Evolutionary conservation across 306 rosid genomes (phyloP), one percentile per base, ranked within the genome.

Genomic region (Prunus fruticosa): DNA sequence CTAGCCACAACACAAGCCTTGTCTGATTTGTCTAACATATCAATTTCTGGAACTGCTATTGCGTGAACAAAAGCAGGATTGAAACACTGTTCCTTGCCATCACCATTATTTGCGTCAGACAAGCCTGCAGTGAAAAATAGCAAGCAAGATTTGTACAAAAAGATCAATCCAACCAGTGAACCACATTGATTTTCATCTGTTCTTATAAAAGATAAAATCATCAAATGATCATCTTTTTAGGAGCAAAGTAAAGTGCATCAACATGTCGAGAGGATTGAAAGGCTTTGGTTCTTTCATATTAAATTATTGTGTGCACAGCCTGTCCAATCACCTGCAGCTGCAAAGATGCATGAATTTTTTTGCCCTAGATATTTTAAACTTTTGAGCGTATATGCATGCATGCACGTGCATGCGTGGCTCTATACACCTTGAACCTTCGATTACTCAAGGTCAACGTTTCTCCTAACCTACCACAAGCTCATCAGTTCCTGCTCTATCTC

Each of bases 31-130:
- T 90, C 91, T 34, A 92, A 28, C 97, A 95, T 89, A 80, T 90
- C 95, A 4, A 79, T 79, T 84, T 95, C 97, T 47, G 97, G 93
- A 84, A 90, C 92, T 18, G 91, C 92, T 78, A 92, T 84, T 62
- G 96, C 87, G 53, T 92, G 97, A 76, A 95, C 65, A 77, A 90
- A 89, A 79, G 99, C 95, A 76, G 97, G 99, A 86, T 95, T 95
- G 64, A 84, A 83, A 83, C 88, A 90, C 76, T 89, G 96, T 54
- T 87, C 96, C 3, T 90, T 46, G 47, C 27, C 71, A 45, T 82
- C 74, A 61, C 78, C 67, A 63, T 85, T 76, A 70, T 86, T 77
- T 66, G 68, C 57, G 16, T 83, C 91, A 66, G 85, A 79, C 69
- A 78, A 74, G 66, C 90, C 97, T 94, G 91, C 83, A 81, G 72